Percentiles rank a stretch among this genome's conserved stretches.
phyloP scores from a whole-genome alignment of 768 basidiomycete species.

The Collybia sordida region DNA sequence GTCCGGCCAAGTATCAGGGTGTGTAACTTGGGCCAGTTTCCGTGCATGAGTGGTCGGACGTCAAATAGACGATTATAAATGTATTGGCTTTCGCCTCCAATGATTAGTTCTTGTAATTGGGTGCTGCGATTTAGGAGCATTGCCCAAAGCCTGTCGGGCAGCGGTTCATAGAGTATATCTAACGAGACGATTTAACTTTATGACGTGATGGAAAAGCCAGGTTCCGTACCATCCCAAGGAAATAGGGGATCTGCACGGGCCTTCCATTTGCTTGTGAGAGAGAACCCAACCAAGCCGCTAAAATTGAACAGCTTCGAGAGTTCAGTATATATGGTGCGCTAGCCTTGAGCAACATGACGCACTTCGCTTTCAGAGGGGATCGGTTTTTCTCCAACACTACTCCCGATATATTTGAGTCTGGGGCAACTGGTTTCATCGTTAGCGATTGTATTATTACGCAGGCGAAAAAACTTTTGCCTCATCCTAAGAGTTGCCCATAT shows the following conservation, averaged over 20 bases:
- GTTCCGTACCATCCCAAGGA: neutral
- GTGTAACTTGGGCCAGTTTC: conserved; percentile 18
- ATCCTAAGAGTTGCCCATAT: conserved; percentile 19
- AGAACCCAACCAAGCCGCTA: conserved; percentile 17
- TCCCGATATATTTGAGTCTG: conserved; percentile 17
- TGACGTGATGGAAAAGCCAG: neutral
- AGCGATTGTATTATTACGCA: neutral
- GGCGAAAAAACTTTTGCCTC: conserved; percentile 4
- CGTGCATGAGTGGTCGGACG: conserved; percentile 16
- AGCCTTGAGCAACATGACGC: neutral
- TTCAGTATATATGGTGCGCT: neutral
- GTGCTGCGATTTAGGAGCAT: conserved; percentile 50
- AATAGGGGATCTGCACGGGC: neutral
- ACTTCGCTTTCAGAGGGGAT: conserved; percentile 20
- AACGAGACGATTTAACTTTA: neutral
- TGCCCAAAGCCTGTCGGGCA: conserved; percentile 42
- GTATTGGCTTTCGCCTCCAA: conserved; percentile 21
- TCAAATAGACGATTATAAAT: conserved; percentile 15
- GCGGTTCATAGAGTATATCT: conserved; percentile 3
- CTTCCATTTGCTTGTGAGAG: conserved; percentile 15
- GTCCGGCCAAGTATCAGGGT: conserved; percentile 17
- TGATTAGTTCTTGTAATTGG: conserved; percentile 39
- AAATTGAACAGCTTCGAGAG: conserved; percentile 20
- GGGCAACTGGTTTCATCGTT: conserved; percentile 18
- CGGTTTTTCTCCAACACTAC: conserved; percentile 15